Evolutionary conservation across 2,329 filamentous ascomycete species (phyloP).

Genomic region (Pseudonectria buxi): DNA sequence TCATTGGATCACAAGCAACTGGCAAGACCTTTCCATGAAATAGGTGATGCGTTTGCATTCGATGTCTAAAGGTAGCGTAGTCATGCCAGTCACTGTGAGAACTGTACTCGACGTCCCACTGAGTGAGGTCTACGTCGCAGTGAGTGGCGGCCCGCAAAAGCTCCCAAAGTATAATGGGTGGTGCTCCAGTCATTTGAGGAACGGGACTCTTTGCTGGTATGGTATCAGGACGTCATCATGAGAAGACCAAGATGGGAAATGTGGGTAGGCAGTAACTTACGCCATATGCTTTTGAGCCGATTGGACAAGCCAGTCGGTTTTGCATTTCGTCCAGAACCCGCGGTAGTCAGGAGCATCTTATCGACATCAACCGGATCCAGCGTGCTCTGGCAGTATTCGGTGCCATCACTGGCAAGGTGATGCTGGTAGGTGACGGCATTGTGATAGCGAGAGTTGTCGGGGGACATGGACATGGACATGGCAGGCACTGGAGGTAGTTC

Average conservation of each 20-base stretch:
- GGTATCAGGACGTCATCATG: background rate
- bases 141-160: slow-evolving; percentile 40
- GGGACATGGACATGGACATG: too few species aligned
- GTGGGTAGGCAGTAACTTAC: too few species aligned
- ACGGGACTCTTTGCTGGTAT: slow-evolving; percentile 33
- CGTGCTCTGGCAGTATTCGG: too few species aligned
- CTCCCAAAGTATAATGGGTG: slow-evolving; percentile 47
- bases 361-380: slow-evolving; percentile 1
- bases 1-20: slow-evolving; percentile 33
- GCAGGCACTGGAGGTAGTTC: too few species aligned
- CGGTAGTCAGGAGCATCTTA: background rate
- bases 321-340: background rate
- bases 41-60: slow-evolving; percentile 30
- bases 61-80: slow-evolving; percentile 36
- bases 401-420: too few species aligned
- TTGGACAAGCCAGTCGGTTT: slow-evolving; percentile 11
- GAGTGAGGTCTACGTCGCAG: slow-evolving; percentile 35
- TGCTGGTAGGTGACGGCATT: too few species aligned
- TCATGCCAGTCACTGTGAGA: slow-evolving; percentile 32
- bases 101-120: slow-evolving; percentile 31
- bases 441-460: too few species aligned
- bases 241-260: too few species aligned
- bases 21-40: slow-evolving; percentile 43
- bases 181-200: slow-evolving; percentile 34
- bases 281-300: slow-evolving; percentile 32